Base-by-base conservation (phyloP, 495 filamentous ascomycete genomes). In the Physcia stellaris region DNA sequence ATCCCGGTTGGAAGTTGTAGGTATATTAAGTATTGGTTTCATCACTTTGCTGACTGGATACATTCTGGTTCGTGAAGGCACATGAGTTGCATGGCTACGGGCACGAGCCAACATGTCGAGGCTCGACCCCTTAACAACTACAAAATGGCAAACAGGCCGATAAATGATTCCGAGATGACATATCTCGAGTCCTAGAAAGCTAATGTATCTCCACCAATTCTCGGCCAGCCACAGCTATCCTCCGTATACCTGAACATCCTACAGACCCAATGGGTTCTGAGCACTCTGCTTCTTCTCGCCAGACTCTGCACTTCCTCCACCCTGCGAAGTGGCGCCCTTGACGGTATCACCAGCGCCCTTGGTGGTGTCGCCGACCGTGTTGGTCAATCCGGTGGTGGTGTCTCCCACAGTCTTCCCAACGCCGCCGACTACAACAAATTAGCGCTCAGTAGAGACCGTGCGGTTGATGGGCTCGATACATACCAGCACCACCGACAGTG, bases 201-300 rank as follows among this genome's bases (percentile, higher is more conserved):
- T 21, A 15, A 22, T 39, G 4, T 17, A 13, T 5, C n/a, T 35
- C 39, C 19, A n/a, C n/a, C n/a, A n/a, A n/a, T n/a, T n/a, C n/a
- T n/a, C n/a, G n/a, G n/a, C n/a, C n/a, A n/a, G n/a, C n/a, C n/a
- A n/a, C n/a, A n/a, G n/a, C n/a, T n/a, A n/a, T n/a, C n/a, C n/a
- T n/a, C n/a, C n/a, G n/a, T n/a, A n/a, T n/a, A n/a, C n/a, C n/a
- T n/a, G n/a, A n/a, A n/a, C n/a, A n/a, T n/a, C n/a, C n/a, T n/a
- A 37, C 32, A 50, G 27, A 0, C 48, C 48, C 23, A 50, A 32
- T 7, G 48, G 48, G 24, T 50, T 50, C 48, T 50, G 48, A 4
- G 35, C 48, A 17, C 17, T 36, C 19, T 50, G 48, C 33, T 50
- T 26, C 24, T 33, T 38, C 21, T 12, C 37, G n/a, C 17, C 32